Percentiles rank a stretch among this genome's conserved stretches.
Conservation (phyloP, 371 early-diverging fungal genomes). For the Blakeslea trispora region DNA sequence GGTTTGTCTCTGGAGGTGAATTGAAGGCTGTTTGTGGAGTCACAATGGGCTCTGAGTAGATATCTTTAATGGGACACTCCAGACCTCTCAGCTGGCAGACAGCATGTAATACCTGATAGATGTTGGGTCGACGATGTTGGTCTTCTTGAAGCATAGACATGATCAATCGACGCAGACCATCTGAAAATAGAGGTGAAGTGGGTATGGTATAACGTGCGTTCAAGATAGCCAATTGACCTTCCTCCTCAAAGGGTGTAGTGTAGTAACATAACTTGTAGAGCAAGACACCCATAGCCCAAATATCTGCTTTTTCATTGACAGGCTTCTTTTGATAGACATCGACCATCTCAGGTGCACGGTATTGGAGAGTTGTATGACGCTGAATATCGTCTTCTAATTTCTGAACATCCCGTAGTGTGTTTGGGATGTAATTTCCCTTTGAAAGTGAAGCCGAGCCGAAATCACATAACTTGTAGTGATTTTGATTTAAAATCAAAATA, state of each 20-base stretch:
- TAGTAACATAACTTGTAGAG: conserved; percentile 85
- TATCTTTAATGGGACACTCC: conserved; percentile 65
- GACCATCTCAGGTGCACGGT: conserved; percentile 92
- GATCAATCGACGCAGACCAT: conserved; percentile 64
- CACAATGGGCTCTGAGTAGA: conserved; percentile 26
- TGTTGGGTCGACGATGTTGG: conserved; percentile 70
- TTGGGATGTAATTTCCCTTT: conserved; percentile 65
- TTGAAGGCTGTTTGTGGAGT: conserved; percentile 3
- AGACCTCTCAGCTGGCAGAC: conserved; percentile 70
- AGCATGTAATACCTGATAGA: conserved; percentile 71
- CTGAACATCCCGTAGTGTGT: conserved; percentile 65
- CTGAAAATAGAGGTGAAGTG: conserved; percentile 67
- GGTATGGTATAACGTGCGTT: conserved; percentile 88
- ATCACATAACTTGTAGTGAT: conserved; percentile 88
- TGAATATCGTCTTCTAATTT: conserved; percentile 87
- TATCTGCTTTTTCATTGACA: conserved; percentile 86
- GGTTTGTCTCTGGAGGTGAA: conserved; percentile 9
- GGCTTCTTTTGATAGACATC: conserved; percentile 85
- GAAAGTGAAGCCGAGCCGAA: conserved; percentile 83
- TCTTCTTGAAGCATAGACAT: conserved; percentile 76
- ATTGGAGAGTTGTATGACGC: conserved; percentile 88
- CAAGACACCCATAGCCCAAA: conserved; percentile 85
- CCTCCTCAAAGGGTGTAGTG: conserved; percentile 94
- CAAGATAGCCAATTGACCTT: conserved; percentile 82
- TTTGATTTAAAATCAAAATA: conserved; percentile 51